Conservation (phyloP, 768 basidiomycete genomes). For the Clitopilus hobsonii region DNA sequence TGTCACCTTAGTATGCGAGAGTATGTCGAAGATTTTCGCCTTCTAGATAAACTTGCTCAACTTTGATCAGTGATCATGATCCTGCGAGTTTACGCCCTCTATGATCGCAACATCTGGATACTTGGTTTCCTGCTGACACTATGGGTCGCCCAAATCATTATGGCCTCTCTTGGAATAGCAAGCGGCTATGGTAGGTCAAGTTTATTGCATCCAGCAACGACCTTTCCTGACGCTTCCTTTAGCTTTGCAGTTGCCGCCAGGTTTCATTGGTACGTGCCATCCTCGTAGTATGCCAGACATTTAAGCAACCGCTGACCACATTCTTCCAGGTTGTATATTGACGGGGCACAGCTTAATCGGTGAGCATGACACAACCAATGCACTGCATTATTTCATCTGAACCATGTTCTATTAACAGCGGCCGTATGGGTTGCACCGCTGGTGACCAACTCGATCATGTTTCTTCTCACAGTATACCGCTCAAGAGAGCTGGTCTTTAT, state of each 20-base stretch:
- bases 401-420: not conserved
- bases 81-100: slow-evolving; percentile 19
- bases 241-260: not conserved
- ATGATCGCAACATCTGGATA: slow-evolving; percentile 14
- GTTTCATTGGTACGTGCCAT: not conserved
- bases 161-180: not conserved
- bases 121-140: slow-evolving; percentile 13
- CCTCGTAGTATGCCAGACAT: not conserved
- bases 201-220: not conserved
- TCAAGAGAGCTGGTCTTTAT: not conserved
- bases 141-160: slow-evolving; percentile 14
- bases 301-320: not conserved
- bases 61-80: slow-evolving; percentile 15
- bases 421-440: not conserved
- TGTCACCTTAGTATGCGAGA: not conserved
- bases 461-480: not conserved
- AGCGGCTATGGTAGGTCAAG: not conserved
- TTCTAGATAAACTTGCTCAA: not conserved
- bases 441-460: not conserved
- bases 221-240: not conserved
- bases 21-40: not conserved
- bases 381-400: not conserved
- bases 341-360: not conserved
- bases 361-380: not conserved
- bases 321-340: not conserved